Conservation (phyloP, 805 yeast species). For the Vanderwaltozyma tropicalis region DNA sequence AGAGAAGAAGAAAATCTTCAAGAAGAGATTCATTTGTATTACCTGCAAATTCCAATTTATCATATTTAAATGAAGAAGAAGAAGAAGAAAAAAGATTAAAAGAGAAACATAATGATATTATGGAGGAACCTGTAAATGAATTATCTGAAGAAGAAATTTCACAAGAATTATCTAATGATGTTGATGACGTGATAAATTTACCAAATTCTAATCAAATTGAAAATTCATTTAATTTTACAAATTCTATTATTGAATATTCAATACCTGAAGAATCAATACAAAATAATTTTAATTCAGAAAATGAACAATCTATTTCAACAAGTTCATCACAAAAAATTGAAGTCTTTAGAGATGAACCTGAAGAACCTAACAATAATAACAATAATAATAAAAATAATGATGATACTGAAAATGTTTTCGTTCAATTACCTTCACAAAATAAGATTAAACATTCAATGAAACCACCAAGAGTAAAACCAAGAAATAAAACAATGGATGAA, state of each 20-base stretch:
- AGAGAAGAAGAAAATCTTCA: slow-evolving; percentile 30
- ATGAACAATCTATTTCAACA: background rate
- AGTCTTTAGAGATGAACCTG: slow-evolving; percentile 18
- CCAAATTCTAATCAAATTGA: background rate
- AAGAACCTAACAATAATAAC: slow-evolving; percentile 3
- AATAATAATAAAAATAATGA: background rate
- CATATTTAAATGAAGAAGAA: background rate
- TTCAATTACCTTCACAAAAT: slow-evolving; percentile 11
- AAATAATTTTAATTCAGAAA: background rate
- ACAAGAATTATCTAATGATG: background rate
- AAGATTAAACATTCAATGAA: slow-evolving; percentile 26
- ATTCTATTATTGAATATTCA: slow-evolving; percentile 24
- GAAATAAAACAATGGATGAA: slow-evolving; percentile 30
- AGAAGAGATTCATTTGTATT: slow-evolving; percentile 34
- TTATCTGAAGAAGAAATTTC: slow-evolving; percentile 1
- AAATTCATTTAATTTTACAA: slow-evolving; percentile 16
- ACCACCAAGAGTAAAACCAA: slow-evolving; percentile 15
- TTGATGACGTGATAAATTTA: background rate
- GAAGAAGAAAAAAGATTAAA: background rate
- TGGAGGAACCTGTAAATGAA: no score
- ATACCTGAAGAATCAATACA: slow-evolving; percentile 23
- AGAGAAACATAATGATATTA: background rate
- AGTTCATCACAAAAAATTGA: slow-evolving; percentile 16
- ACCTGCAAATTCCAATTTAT: background rate
- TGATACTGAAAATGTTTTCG: background rate